These are phyloP conservation scores for Hyaloperonospora brassicae DNA, from an alignment of 352 stramenopile genomes.

Conservation along the genomic window DNA sequence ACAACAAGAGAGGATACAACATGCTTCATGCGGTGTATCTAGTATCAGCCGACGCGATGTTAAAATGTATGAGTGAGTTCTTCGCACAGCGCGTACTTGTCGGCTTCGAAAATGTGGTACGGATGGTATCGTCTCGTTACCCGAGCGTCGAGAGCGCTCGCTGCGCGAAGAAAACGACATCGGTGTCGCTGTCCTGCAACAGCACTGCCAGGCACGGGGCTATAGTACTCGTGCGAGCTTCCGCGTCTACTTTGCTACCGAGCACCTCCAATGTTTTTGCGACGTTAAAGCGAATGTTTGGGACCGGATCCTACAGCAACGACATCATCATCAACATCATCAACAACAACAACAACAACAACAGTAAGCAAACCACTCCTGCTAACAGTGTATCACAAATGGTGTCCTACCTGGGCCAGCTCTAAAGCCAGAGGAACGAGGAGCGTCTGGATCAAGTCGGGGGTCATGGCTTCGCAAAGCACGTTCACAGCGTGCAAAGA, in stretches of 20 bases:
- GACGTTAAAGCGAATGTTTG: conserved; percentile 99
- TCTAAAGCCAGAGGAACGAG: conserved; percentile 90
- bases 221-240: conserved; percentile 63
- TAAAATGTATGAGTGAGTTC: conserved; percentile 24
- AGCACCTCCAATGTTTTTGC: conserved; percentile 92
- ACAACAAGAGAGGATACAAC: neutral
- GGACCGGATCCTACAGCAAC: conserved; percentile 78
- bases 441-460: conserved; percentile 72
- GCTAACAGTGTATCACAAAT: neutral
- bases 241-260: conserved; percentile 54
- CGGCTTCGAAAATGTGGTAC: conserved; percentile 17
- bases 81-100: conserved; percentile 17
- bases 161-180: conserved; percentile 92
- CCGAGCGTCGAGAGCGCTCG: conserved; percentile 53
- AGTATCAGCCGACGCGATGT: conserved; percentile 4
- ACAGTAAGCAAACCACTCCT: neutral
- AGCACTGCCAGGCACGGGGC: conserved; percentile 81
- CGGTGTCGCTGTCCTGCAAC: conserved; percentile 86
- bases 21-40: conserved; percentile 5
- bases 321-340: conserved; percentile 6
- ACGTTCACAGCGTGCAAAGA: conserved; percentile 86
- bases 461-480: conserved; percentile 63
- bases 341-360: conserved; percentile 6
- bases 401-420: conserved; percentile 73
- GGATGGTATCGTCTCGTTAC: conserved; percentile 36